Evolutionary conservation across 2,329 filamentous ascomycete genomes (phyloP).

Genomic region (Berkeleyomyces rouxiae): DNA sequence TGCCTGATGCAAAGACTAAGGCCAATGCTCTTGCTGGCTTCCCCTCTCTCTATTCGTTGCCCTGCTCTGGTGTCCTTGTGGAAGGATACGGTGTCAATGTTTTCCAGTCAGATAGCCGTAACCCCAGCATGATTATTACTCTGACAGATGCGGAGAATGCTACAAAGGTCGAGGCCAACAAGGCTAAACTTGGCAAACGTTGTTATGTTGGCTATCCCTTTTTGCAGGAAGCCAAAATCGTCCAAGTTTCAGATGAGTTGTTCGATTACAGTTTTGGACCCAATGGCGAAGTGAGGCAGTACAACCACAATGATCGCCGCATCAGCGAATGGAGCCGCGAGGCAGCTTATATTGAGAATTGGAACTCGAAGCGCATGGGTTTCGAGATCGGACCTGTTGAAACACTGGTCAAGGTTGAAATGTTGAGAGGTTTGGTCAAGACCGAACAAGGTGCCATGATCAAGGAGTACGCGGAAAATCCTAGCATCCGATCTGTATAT

Average conservation of each 20-base stretch:
- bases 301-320: slow-evolving; percentile 57
- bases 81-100: slow-evolving; percentile 75
- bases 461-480: slow-evolving; percentile 81
- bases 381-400: slow-evolving; percentile 78
- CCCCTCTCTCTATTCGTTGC: slow-evolving; percentile 72
- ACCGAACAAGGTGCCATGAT: slow-evolving; percentile 79
- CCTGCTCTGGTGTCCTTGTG: slow-evolving; percentile 58
- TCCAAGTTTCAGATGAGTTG: slow-evolving; percentile 78
- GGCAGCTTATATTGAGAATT: slow-evolving; percentile 63
- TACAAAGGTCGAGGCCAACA: slow-evolving; percentile 54
- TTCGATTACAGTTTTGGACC: slow-evolving; percentile 69
- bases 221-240: slow-evolving; percentile 80
- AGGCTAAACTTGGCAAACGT: slow-evolving; percentile 63
- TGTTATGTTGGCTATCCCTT: slow-evolving; percentile 93
- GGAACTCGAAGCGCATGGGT: slow-evolving; percentile 80
- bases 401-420: slow-evolving; percentile 78
- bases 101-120: slow-evolving; percentile 88
- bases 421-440: slow-evolving; percentile 80
- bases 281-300: slow-evolving; percentile 46
- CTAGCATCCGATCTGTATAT: slow-evolving; percentile 74
- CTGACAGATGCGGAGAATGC: slow-evolving; percentile 57
- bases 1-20: slow-evolving; percentile 70
- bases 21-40: slow-evolving; percentile 79
- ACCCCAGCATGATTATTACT: slow-evolving; percentile 90
- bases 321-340: slow-evolving; percentile 76